These are phyloP conservation scores for Xylaria multiplex DNA, from an alignment of 2,329 filamentous ascomycete species.

Conservation along the genomic window DNA sequence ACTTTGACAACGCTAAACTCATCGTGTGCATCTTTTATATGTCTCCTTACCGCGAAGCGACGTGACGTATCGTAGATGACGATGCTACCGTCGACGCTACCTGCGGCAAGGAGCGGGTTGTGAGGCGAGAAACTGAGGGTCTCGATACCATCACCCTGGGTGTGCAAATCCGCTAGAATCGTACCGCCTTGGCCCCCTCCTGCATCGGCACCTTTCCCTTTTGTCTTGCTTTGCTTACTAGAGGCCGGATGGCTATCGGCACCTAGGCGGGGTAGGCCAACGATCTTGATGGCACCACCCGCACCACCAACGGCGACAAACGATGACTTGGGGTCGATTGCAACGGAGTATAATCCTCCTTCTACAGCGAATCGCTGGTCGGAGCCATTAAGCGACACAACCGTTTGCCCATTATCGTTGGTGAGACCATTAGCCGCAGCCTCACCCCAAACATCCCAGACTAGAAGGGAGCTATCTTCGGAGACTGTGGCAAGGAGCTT, in stretches of 20 bases:
- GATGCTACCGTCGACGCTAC: conserved; percentile 79
- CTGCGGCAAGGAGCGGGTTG: conserved; percentile 68
- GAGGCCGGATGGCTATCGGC: conserved; percentile 40
- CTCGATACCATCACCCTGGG: conserved; percentile 81
- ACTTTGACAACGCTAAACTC: conserved; percentile 93
- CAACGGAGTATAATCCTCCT: conserved; percentile 89
- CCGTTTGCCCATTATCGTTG: conserved; percentile 67
- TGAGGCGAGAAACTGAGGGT: conserved; percentile 70
- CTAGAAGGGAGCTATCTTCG: conserved; percentile 88
- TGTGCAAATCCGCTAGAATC: conserved; percentile 85
- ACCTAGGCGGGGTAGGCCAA: conserved; percentile 78
- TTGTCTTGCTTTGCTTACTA: conserved; percentile 49
- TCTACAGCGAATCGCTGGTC: conserved; percentile 94
- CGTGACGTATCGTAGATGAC: conserved; percentile 87
- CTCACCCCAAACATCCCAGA: conserved; percentile 90
- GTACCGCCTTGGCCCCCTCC: conserved; percentile 58
- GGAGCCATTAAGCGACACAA: conserved; percentile 78
- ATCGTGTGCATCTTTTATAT: conserved; percentile 84
- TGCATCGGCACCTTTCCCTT: conserved; percentile 53
- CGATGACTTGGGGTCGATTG: conserved; percentile 79
- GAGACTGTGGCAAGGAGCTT: conserved; percentile 86
- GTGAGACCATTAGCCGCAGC: conserved; percentile 68
- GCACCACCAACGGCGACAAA: conserved; percentile 90
- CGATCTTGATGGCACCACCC: conserved; percentile 83
- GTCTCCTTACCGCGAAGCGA: conserved; percentile 84